phyloP scores from a whole-genome alignment of 140 eudicot genomes.

The Artemisia princeps region DNA sequence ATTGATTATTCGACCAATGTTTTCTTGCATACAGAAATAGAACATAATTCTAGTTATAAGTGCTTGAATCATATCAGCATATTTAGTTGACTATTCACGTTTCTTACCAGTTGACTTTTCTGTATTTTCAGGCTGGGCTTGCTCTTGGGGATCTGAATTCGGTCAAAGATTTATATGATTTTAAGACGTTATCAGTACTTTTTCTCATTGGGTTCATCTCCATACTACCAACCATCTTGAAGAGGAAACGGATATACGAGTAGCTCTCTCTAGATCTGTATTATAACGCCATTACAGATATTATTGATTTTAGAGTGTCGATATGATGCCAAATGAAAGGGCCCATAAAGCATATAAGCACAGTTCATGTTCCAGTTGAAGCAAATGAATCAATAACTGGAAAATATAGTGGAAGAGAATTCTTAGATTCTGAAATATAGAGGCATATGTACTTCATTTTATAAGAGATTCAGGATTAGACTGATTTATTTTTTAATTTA shows the following conservation, averaged over 20 bases:
- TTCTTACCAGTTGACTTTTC: too few relatives aligned
- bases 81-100: too few relatives aligned
- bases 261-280: constrained; percentile 20
- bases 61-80: too few relatives aligned
- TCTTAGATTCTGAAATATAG: neutral
- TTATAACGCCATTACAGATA: too few relatives aligned
- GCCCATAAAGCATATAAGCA: neutral
- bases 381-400: neutral
- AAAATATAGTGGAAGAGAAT: neutral
- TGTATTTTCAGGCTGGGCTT: constrained; percentile 68
- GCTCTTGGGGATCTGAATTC: constrained; percentile 91
- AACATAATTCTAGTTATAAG: too few relatives aligned
- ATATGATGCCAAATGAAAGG: neutral
- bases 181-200: constrained; percentile 74
- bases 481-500: neutral
- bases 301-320: neutral
- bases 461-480: neutral
- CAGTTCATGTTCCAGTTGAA: neutral
- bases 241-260: constrained; percentile 79
- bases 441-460: neutral
- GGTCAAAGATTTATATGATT: constrained; percentile 80
- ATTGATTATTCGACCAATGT: too few relatives aligned
- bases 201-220: constrained; percentile 65
- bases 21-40: too few relatives aligned
- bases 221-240: constrained; percentile 73